A percentile compares a stretch with the other conserved stretches of the same genome.
Evolutionary conservation across 371 early-diverging fungal species (phyloP).

Genomic region (Mortierella sp.): DNA sequence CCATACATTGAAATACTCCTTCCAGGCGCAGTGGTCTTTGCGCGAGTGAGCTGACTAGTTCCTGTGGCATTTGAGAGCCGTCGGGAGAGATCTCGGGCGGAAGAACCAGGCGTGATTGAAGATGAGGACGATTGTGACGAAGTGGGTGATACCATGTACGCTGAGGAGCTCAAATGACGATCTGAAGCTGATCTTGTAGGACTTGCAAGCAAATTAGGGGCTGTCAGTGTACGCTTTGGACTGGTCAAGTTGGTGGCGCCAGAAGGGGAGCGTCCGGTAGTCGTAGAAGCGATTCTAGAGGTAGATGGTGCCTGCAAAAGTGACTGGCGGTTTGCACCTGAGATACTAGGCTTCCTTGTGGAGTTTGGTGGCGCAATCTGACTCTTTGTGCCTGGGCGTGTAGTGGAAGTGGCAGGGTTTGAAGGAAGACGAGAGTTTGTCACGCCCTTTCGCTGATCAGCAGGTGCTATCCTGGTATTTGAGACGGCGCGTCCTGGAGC

Average conservation of each 20-base stretch:
- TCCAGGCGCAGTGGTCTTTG: slow-evolving; percentile 8
- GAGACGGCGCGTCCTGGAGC: slow-evolving; percentile 2
- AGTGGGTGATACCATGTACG: slow-evolving; percentile 31
- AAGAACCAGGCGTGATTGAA: slow-evolving; percentile 10
- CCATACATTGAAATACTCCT: slow-evolving; percentile 34
- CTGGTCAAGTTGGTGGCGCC: neutral
- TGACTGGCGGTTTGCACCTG: slow-evolving; percentile 21
- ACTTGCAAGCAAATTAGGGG: slow-evolving; percentile 13
- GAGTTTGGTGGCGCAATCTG: slow-evolving; percentile 20
- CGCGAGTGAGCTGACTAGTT: slow-evolving; percentile 3
- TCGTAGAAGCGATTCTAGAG: neutral
- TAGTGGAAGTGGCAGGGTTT: neutral
- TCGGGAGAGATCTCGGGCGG: slow-evolving; percentile 12
- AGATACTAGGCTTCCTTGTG: neutral
- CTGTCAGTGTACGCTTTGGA: neutral
- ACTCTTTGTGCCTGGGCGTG: slow-evolving; percentile 11
- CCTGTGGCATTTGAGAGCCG: slow-evolving; percentile 26
- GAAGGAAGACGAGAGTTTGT: slow-evolving; percentile 20
- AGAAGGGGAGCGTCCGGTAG: slow-evolving; percentile 11
- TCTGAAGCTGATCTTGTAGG: slow-evolving; percentile 15
- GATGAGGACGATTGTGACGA: slow-evolving; percentile 28
- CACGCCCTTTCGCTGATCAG: neutral
- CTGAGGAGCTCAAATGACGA: slow-evolving; percentile 8
- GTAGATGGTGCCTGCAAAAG: slow-evolving; percentile 22
- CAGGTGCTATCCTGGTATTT: neutral